Base-by-base conservation (phyloP, 2,329 filamentous ascomycete species). In the Pyrenochaeta sp. region DNA sequence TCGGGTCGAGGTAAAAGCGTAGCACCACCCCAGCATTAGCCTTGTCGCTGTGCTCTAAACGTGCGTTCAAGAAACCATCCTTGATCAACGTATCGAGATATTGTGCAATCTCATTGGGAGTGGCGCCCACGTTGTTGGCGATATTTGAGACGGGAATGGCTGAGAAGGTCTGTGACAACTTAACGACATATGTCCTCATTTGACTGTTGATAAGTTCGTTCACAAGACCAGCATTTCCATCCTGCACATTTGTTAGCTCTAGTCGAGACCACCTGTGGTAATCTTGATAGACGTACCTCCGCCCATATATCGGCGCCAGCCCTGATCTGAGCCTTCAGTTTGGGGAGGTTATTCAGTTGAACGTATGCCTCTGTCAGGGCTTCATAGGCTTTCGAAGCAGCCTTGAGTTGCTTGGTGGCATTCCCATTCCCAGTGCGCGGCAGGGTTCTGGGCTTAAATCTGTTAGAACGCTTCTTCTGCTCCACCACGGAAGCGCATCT, bases 161-260 rank as follows among this genome's bases (percentile, higher is more conserved):
- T 21, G 81, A 79, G 63, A 93, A 96, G 3, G 89, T 85, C 38
- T 82, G 81, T 30, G 86, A 84, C 18, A 97, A 77, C 46, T 84
- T 84, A 22, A 87, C 77, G 44, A 97, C 83, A 47, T 88, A 85
- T 75, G 87, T 90, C 58, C 85, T 84, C 56, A 88, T 84, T 64
- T 92, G 89, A 7, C 88, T 84, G 14, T 81, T 75, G 26, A 87
- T 68, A 8, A 93, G 85, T 65, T 90, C 84, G 4, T 77, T 73
- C 9, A 96, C 77, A 10, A 97, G 80, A 3, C 85, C 82, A 3
- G 74, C 69, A 61, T 95, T 97, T 32, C 83, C 82, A 58, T 97
- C 91, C 55, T 81, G 49, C 11, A 30, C 17, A 24, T 35, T 32
- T 42, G 51, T 68, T 36, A 67, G 60, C 54, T 29, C 38, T 38